Evolutionary conservation across 2,329 filamentous ascomycete genomes (phyloP).

Genomic region (Xylariaceae sp.): DNA sequence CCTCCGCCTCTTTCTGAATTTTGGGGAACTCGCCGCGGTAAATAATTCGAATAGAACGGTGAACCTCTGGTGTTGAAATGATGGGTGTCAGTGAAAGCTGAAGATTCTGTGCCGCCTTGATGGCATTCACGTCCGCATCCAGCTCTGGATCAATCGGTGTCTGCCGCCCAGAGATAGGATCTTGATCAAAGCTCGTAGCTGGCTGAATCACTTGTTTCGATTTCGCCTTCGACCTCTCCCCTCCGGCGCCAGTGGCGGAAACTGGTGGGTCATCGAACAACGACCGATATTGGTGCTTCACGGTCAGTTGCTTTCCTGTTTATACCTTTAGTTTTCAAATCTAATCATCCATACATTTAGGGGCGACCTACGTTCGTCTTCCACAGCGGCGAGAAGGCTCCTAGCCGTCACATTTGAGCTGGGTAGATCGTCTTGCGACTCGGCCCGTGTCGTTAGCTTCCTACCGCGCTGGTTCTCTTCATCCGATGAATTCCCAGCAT

Average conservation of each 20-base stretch:
- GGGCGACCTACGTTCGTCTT: slow-evolving; percentile 66
- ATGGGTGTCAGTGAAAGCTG: slow-evolving; percentile 75
- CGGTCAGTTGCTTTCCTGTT: slow-evolving; percentile 47
- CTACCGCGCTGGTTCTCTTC: slow-evolving; percentile 62
- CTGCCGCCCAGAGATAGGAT: slow-evolving; percentile 48
- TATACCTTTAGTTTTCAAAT: slow-evolving; percentile 23
- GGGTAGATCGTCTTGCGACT: slow-evolving; percentile 36
- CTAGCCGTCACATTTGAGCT: slow-evolving; percentile 35
- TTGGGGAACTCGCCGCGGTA: slow-evolving; percentile 79
- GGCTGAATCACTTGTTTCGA: slow-evolving; percentile 60
- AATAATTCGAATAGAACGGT: slow-evolving; percentile 82
- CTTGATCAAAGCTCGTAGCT: slow-evolving; percentile 74
- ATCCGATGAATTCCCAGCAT: slow-evolving; percentile 48
- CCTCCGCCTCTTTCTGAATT: slow-evolving; percentile 71
- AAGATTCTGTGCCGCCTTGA: slow-evolving; percentile 82
- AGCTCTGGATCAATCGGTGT: slow-evolving; percentile 74
- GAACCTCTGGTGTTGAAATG: slow-evolving; percentile 66
- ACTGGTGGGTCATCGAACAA: slow-evolving; percentile 62
- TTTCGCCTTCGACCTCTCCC: slow-evolving; percentile 55
- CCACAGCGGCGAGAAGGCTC: slow-evolving; percentile 66
- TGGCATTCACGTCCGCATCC: slow-evolving; percentile 76
- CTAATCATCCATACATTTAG: not conserved
- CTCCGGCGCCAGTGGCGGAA: slow-evolving; percentile 57
- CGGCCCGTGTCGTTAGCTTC: slow-evolving; percentile 48
- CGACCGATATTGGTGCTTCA: slow-evolving; percentile 56